Percentiles rank a stretch among this genome's conserved stretches.
These are phyloP conservation scores for slime mould (Dictyostelium discoideum) DNA, from an alignment of 78 protist genomes.

Conservation along the genomic window DNA sequence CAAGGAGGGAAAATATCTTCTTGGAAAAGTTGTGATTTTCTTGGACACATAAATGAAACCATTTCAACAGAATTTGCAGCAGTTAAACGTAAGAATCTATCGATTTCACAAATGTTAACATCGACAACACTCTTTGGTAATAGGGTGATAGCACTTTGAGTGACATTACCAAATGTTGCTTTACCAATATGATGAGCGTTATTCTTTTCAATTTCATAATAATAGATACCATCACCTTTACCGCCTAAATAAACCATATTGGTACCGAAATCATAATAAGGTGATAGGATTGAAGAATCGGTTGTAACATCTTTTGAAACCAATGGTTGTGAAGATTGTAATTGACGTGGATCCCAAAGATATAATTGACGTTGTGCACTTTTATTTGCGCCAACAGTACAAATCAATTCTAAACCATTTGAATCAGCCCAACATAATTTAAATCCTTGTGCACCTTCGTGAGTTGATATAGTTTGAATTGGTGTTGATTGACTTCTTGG, in stretches of 20 bases:
- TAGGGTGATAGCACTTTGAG: constrained; percentile 88
- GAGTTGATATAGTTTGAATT: constrained; percentile 17
- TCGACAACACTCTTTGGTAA: constrained; percentile 91
- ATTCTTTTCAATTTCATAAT: constrained; percentile 91
- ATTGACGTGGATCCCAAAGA: constrained; percentile 85
- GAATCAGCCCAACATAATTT: constrained; percentile 67
- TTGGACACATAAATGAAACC: constrained; percentile 91
- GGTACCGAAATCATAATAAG: constrained; percentile 93
- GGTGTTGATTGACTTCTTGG: constrained; percentile 80
- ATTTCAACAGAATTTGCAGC: constrained; percentile 82
- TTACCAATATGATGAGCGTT: constrained; percentile 80
- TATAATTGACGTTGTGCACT: constrained; percentile 89
- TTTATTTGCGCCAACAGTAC: constrained; percentile 93
- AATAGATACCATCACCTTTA: constrained; percentile 97
- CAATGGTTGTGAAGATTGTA: constrained; percentile 65
- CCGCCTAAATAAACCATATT: constrained; percentile 94
- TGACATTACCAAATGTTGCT: constrained; percentile 85
- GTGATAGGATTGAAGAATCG: constrained; percentile 88
- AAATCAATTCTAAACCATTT: constrained; percentile 67
- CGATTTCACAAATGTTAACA: constrained; percentile 86
- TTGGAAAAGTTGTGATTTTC: constrained; percentile 94
- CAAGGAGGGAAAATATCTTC: constrained; percentile 93
- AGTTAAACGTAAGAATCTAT: constrained; percentile 87
- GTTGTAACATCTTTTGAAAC: constrained; percentile 47
- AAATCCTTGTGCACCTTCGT: constrained; percentile 79